phyloP scores from a whole-genome alignment of 2,329 filamentous ascomycete species.

The Chaetothyriales sp. region DNA sequence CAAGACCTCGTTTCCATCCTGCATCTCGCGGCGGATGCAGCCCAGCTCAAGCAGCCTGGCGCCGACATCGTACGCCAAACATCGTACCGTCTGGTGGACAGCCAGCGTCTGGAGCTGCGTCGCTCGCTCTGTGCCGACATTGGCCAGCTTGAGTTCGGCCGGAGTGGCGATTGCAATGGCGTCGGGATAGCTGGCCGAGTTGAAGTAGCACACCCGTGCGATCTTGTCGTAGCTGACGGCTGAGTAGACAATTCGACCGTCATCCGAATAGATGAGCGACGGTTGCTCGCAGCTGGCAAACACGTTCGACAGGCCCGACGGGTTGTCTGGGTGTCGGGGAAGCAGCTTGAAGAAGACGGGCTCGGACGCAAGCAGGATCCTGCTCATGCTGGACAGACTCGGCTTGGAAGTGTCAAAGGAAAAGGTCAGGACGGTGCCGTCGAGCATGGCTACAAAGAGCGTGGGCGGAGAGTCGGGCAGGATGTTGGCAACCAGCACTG shows the following conservation, averaged over 20 bases:
- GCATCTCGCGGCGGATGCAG: conserved; percentile 61
- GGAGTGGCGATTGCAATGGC: conserved; percentile 70
- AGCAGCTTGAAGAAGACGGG: conserved; percentile 69
- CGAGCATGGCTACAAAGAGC: conserved; percentile 77
- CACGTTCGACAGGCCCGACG: conserved; percentile 55
- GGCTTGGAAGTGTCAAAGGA: conserved; percentile 48
- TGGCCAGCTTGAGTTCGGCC: conserved; percentile 59
- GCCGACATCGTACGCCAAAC: conserved; percentile 68
- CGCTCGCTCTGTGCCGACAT: conserved; percentile 68
- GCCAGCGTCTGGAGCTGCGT: conserved; percentile 74
- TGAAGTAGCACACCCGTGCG: conserved; percentile 65
- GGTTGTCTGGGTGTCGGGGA: conserved; percentile 35
- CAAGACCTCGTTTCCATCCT: conserved; percentile 57
- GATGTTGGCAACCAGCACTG: conserved; percentile 64
- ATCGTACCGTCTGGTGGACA: conserved; percentile 67
- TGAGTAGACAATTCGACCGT: conserved; percentile 79
- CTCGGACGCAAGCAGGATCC: conserved; percentile 69
- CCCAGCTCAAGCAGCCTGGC: conserved; percentile 76
- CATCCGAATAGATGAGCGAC: conserved; percentile 78
- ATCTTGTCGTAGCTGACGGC: conserved; percentile 83
- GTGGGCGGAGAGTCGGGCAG: conserved; percentile 53
- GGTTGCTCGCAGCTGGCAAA: conserved; percentile 92
- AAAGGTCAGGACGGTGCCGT: conserved; percentile 80
- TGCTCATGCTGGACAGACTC: conserved; percentile 57
- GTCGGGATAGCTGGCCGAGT: conserved; percentile 63